Conservation (phyloP, 1,284 basidiomycete species). For the Cystobasidium sp. region DNA sequence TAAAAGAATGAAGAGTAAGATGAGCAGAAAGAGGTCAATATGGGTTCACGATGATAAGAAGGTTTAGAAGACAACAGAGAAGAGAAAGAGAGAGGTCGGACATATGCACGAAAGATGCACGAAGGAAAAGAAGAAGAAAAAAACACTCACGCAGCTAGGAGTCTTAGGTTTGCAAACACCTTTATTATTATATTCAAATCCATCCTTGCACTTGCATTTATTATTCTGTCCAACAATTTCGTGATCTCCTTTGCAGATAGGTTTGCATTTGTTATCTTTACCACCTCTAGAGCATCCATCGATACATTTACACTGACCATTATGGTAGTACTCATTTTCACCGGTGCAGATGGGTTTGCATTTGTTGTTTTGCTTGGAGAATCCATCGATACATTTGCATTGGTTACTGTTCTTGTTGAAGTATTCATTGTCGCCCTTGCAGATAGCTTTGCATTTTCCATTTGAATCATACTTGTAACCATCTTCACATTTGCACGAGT, state of each 20-base stretch:
- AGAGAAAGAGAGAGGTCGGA: no score
- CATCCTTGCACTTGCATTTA: background rate
- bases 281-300: slow-evolving; percentile 1
- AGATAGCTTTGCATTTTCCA: background rate
- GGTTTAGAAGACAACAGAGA: no score
- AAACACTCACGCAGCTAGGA: slow-evolving; percentile 3
- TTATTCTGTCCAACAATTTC: background rate
- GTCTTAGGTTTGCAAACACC: background rate
- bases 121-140: no score
- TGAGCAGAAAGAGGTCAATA: background rate
- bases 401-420: background rate
- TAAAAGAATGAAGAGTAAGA: background rate
- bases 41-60: no score
- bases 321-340: background rate
- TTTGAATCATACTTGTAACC: background rate
- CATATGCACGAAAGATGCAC: no score
- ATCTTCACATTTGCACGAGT: slow-evolving; percentile 3
- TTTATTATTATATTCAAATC: background rate
- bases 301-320: slow-evolving; percentile 3
- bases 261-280: slow-evolving; percentile 20
- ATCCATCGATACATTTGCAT: background rate
- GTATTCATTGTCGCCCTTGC: background rate
- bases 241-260: background rate
- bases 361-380: background rate
- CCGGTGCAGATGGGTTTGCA: slow-evolving; percentile 3